A percentile compares a stretch with the other conserved stretches of the same genome.
phyloP scores from a whole-genome alignment of 441 rosid species.

The Melastoma candidum region DNA sequence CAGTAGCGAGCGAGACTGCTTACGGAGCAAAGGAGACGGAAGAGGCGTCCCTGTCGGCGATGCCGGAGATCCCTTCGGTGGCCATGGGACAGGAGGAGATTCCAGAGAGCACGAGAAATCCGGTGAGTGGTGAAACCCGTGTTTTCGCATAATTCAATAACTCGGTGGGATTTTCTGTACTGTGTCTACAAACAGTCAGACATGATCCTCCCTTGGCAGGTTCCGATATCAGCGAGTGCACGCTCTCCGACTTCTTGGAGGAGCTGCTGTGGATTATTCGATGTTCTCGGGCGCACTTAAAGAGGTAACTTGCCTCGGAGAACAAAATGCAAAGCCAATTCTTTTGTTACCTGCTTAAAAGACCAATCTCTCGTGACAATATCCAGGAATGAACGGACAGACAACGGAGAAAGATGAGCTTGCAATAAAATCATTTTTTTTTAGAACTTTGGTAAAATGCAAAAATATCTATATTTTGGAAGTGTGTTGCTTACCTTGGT shows the following conservation, averaged over 20 bases:
- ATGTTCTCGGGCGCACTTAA: conserved; percentile 32
- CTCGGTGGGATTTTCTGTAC: neutral
- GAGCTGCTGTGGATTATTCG: conserved; percentile 71
- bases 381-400: too few relatives aligned
- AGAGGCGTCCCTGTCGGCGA: neutral
- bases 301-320: conserved; percentile 2
- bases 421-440: too few relatives aligned
- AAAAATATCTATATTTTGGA: too few relatives aligned
- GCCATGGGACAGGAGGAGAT: conserved; percentile 14
- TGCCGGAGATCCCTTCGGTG: conserved; percentile 10
- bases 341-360: too few relatives aligned
- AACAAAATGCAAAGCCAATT: too few relatives aligned
- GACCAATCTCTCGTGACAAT: too few relatives aligned
- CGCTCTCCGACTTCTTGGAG: conserved; percentile 49
- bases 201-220: conserved; percentile 20
- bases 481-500: too few relatives aligned
- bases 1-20: conserved; percentile 10
- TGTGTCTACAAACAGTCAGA: neutral
- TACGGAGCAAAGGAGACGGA: conserved; percentile 9
- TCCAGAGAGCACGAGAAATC: conserved; percentile 21
- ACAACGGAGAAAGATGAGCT: too few relatives aligned
- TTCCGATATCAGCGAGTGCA: conserved; percentile 20
- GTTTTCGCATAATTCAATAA: neutral
- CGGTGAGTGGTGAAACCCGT: conserved; percentile 19
- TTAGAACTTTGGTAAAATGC: too few relatives aligned